Percentiles rank a stretch among this genome's conserved stretches.
phyloP scores from a whole-genome alignment of 208 protist genomes.

The Leishmania turanica region DNA sequence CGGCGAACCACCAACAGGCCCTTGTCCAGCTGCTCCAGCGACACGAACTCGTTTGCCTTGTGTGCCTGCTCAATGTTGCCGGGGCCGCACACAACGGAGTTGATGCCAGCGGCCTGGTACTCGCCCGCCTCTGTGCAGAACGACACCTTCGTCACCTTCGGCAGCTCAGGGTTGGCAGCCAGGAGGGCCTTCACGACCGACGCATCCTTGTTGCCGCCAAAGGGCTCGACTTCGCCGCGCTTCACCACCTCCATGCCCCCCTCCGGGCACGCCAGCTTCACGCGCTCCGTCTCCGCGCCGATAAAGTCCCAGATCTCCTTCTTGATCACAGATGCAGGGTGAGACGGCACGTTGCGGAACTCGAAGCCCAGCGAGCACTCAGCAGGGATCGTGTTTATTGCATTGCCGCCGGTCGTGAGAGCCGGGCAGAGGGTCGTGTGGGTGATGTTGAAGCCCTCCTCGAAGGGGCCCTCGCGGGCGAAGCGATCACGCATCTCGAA shows the following conservation, averaged over 20 bases:
- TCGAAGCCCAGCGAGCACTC: constrained; percentile 48
- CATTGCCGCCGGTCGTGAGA: constrained; percentile 42
- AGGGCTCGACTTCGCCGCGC: constrained; percentile 12
- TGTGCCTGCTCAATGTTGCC: constrained; percentile 69
- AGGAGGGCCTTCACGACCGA: constrained; percentile 41
- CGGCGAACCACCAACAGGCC: constrained; percentile 38
- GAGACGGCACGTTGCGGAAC: constrained; percentile 56
- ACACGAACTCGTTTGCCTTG: constrained; percentile 68
- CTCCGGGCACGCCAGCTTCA: constrained; percentile 15
- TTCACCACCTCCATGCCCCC: constrained; percentile 21
- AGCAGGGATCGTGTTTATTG: constrained; percentile 60
- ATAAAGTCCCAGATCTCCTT: constrained; percentile 40
- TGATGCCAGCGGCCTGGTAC: constrained; percentile 55
- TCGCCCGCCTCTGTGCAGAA: constrained; percentile 64
- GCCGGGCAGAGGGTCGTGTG: constrained; percentile 48
- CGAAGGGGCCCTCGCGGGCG: constrained; percentile 41
- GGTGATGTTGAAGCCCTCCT: constrained; percentile 34
- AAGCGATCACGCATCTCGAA: constrained; percentile 47
- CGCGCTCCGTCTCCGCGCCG: constrained; percentile 15
- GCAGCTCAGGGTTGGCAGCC: constrained; percentile 13
- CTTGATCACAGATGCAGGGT: constrained; percentile 27
- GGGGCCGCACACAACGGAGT: constrained; percentile 61
- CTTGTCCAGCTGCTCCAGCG: constrained; percentile 56
- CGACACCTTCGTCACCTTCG: constrained; percentile 34
- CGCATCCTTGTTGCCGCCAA: constrained; percentile 22